Base-by-base conservation (phyloP, 306 rosid species). In the Comarum palustre region DNA sequence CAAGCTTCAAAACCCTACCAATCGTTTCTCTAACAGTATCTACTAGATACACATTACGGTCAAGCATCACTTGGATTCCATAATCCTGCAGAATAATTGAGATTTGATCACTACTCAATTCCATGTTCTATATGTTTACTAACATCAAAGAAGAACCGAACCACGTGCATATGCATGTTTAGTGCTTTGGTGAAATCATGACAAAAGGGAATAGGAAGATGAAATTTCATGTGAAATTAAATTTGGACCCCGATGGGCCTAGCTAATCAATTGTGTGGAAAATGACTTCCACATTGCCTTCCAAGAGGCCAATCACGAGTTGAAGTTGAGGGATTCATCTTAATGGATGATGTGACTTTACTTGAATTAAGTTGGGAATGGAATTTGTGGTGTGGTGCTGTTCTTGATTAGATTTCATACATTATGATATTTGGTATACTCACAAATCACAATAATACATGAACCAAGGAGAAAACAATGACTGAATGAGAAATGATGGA, bases 1-100 rank as follows among this genome's bases (percentile, higher is more conserved):
- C 96, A 65, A 94, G 88, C 73, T 91, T 91, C 86, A 94, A 85
- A 0, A 94, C 95, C 42, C 97, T 85, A 0, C 98, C 97, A 25
- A 81, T 79, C 0, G 69, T 54, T 79, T 91, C 96, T 57, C 70
- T 68, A 1, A 88, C 95, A 38, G 86, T 72, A 66, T 94, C 98
- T 8, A 94, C 98, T 43, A 94, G 66, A 68, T 82, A 94, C 75
- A 91, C 91, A 77, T 82, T 94, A 32, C 96, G 87, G 73, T 91
- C 87, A 19, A 94, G 81, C 95, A 94, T 94, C 73, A 94, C 91
- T 77, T 88, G 80, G 20, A 88, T 91, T 2, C 67, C 79, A 75
- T 85, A 88, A 46, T 94, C 97, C 97, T 94, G 80, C 39, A 59
- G 11, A 14, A 59, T 8, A 59, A 29, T 59, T 14, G 10, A 14